Conservation (phyloP, 352 stramenopile genomes). For the Pseudoperonospora humuli region DNA sequence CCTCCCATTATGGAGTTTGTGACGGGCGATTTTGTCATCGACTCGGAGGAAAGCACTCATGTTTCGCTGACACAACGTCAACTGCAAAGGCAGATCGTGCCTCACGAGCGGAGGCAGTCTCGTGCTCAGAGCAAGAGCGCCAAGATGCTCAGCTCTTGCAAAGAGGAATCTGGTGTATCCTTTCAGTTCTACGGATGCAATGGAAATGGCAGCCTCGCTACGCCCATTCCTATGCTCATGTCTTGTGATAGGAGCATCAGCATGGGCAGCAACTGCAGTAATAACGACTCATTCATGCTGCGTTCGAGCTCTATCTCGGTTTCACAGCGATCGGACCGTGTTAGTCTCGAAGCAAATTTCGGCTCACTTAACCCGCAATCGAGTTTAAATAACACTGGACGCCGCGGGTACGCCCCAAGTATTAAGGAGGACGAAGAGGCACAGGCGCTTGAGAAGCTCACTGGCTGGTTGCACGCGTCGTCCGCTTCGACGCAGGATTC, state of each 20-base stretch:
- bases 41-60: slow-evolving; percentile 22
- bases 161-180: slow-evolving; percentile 35
- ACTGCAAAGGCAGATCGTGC: slow-evolving; percentile 18
- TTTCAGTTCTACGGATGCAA: slow-evolving; percentile 61
- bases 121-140: slow-evolving; percentile 15
- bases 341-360: slow-evolving; percentile 73
- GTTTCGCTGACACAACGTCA: slow-evolving; percentile 20
- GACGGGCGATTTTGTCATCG: slow-evolving; percentile 28
- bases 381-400: slow-evolving; percentile 13
- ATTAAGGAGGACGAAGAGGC: slow-evolving; percentile 67
- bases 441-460: slow-evolving; percentile 47
- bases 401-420: slow-evolving; percentile 39
- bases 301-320: slow-evolving; percentile 35
- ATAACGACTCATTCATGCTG: slow-evolving; percentile 51
- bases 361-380: slow-evolving; percentile 51
- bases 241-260: slow-evolving; percentile 18
- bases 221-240: slow-evolving; percentile 5
- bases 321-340: slow-evolving; percentile 46
- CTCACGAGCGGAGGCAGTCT: slow-evolving; percentile 10
- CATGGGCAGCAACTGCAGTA: slow-evolving; percentile 29
- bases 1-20: slow-evolving; percentile 24
- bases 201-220: slow-evolving; percentile 13
- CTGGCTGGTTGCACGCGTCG: slow-evolving; percentile 54
- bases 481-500: slow-evolving; percentile 56
- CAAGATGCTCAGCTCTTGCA: slow-evolving; percentile 7